A percentile compares a stretch with the other conserved stretches of the same genome.
Evolutionary conservation across 139 green algal species (phyloP).

Genomic region (Mesotaenium endlicherianum): DNA sequence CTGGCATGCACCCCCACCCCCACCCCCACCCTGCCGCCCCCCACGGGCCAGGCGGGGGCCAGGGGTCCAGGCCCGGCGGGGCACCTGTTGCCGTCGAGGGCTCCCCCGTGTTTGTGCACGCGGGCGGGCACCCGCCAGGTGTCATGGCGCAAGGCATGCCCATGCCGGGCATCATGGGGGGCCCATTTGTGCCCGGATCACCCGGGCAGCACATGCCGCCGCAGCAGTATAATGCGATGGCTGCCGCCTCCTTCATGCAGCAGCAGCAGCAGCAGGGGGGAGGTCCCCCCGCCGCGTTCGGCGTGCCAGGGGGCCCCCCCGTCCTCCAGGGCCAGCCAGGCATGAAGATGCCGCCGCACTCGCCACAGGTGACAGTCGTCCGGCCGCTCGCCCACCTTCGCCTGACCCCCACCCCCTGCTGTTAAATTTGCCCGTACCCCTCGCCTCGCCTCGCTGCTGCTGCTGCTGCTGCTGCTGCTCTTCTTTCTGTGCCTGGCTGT

Average conservation of each 20-base stretch:
- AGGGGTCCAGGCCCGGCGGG: background rate
- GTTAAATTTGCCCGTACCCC: background rate
- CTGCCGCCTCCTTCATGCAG: background rate
- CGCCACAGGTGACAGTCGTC: conserved; percentile 10
- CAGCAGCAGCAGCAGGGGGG: background rate
- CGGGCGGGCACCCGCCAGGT: background rate
- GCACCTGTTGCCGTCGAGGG: background rate
- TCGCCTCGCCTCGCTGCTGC: background rate
- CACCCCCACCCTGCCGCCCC: background rate
- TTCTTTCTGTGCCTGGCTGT: background rate
- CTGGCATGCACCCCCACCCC: background rate
- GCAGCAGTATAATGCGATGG: background rate
- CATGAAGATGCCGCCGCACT: conserved; percentile 33
- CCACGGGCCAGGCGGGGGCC: background rate
- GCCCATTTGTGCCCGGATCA: conserved; percentile 1
- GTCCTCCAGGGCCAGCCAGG: conserved; percentile 20
- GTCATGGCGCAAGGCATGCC: no score
- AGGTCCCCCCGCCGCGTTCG: background rate
- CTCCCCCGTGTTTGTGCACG: background rate
- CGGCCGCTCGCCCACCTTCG: background rate
- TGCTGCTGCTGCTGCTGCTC: background rate
- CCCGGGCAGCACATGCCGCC: background rate
- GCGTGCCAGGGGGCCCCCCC: background rate
- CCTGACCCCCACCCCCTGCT: background rate
- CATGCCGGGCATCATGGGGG: background rate